Percentiles rank a stretch among this genome's conserved stretches.
Conservation (phyloP, 257 asterid genomes). For the Ilex asprella region DNA sequence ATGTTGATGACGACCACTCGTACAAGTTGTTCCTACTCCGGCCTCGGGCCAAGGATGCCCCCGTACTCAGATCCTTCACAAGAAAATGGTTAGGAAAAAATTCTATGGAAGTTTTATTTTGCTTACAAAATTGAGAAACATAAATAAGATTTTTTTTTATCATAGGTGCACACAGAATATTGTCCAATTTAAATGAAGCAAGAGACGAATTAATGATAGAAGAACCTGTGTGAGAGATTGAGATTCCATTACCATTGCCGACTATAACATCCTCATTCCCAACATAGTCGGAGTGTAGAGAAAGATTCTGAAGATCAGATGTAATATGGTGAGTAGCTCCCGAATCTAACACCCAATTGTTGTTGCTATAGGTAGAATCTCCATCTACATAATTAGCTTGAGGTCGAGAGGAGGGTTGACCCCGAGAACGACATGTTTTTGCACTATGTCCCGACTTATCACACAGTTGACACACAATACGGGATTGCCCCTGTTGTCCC, state of each 20-base stretch:
- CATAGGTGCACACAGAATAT: slow-evolving; percentile 4
- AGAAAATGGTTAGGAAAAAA: slow-evolving; percentile 1
- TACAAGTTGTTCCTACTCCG: neutral
- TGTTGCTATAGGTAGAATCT: neutral
- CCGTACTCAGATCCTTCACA: neutral
- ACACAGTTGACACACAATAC: too few relatives aligned
- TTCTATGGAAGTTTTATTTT: neutral
- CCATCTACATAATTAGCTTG: neutral
- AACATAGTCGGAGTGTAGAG: neutral
- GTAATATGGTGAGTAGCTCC: neutral
- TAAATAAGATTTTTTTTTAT: neutral
- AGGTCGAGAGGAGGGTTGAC: too few relatives aligned
- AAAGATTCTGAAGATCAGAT: neutral
- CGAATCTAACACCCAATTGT: neutral
- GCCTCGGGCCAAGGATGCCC: neutral
- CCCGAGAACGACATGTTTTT: too few relatives aligned
- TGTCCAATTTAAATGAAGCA: neutral
- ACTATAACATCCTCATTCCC: slow-evolving; percentile 1
- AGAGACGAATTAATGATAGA: neutral
- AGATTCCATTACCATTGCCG: neutral
- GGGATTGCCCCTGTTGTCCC: too few relatives aligned
- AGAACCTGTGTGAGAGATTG: slow-evolving; percentile 3
- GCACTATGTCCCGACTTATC: too few relatives aligned
- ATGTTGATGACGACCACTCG: neutral
- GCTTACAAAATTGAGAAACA: neutral